Conservation (phyloP, 495 filamentous ascomycete genomes). For the Penicillium flavigenum region DNA sequence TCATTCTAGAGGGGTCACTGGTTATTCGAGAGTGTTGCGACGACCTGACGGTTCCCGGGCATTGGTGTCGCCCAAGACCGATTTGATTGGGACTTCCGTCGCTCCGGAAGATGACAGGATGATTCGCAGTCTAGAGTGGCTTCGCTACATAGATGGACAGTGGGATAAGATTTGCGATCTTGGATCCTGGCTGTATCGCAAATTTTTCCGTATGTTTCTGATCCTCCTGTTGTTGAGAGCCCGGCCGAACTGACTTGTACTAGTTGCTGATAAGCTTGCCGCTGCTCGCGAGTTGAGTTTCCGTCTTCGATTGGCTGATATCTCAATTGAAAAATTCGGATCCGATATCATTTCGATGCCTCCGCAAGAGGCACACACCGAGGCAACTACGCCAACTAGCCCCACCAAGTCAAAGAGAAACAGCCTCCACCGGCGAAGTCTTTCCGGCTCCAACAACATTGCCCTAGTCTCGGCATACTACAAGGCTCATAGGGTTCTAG, state of each 20-base stretch:
- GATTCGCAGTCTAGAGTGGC: conserved; percentile 84
- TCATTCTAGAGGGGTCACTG: conserved; percentile 28
- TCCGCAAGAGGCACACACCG: conserved; percentile 22
- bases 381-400: conserved; percentile 30
- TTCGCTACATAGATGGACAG: conserved; percentile 65
- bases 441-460: conserved; percentile 22
- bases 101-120: conserved; percentile 64
- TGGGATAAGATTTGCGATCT: conserved; percentile 69
- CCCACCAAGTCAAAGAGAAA: conserved; percentile 35
- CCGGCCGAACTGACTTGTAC: conserved; percentile 9
- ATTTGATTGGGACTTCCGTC: conserved; percentile 63
- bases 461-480: conserved; percentile 26
- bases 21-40: conserved; percentile 35
- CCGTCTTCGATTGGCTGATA: conserved; percentile 41
- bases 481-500: conserved; percentile 63
- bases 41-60: conserved; percentile 35
- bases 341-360: conserved; percentile 41
- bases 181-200: conserved; percentile 67
- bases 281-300: conserved; percentile 63
- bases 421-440: conserved; percentile 26
- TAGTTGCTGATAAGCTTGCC: conserved; percentile 50
- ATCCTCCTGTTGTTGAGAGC: neutral
- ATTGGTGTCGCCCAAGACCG: conserved; percentile 50
- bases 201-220: conserved; percentile 40
- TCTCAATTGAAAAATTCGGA: conserved; percentile 45